These are phyloP conservation scores for Starmerella vitae DNA, from an alignment of 805 yeast species.

Conservation along the genomic window DNA sequence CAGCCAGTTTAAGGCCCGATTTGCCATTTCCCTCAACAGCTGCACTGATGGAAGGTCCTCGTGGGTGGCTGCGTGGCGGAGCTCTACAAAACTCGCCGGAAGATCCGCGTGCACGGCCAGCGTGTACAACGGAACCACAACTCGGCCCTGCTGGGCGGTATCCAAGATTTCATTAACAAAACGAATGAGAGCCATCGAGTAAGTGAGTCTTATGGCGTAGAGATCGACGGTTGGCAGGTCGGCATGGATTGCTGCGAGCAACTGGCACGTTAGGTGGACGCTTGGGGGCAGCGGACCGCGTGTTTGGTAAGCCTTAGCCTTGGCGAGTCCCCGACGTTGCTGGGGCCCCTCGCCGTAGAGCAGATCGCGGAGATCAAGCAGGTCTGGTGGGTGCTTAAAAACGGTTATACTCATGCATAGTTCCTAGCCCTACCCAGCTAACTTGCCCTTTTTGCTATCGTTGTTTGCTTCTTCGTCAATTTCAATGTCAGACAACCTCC, in stretches of 20 bases:
- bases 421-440: not conserved
- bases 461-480: too few species aligned
- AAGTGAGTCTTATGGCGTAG: conserved; percentile 20
- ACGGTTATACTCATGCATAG: conserved; percentile 14
- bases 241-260: conserved; percentile 17
- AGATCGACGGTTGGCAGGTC: conserved; percentile 20
- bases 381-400: conserved; percentile 13
- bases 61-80: conserved; percentile 84
- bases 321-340: conserved; percentile 19
- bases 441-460: not conserved
- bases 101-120: conserved; percentile 56
- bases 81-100: conserved; percentile 75
- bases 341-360: conserved; percentile 16
- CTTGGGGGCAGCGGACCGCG: conserved; percentile 22
- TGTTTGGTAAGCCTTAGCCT: conserved; percentile 19
- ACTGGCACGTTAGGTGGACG: conserved; percentile 21
- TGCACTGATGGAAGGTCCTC: conserved; percentile 63
- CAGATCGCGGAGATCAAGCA: conserved; percentile 13
- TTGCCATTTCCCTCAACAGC: conserved; percentile 46
- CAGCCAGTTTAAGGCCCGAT: conserved; percentile 63
- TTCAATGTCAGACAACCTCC: too few species aligned
- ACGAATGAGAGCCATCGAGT: conserved; percentile 42
- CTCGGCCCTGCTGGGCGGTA: conserved; percentile 65
- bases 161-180: conserved; percentile 88
- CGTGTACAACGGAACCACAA: conserved; percentile 63